Evolutionary conservation across 148 eudicot genomes (phyloP), one percentile per base, ranked within the genome.

Genomic region (Rhododendron mucronatum): DNA sequence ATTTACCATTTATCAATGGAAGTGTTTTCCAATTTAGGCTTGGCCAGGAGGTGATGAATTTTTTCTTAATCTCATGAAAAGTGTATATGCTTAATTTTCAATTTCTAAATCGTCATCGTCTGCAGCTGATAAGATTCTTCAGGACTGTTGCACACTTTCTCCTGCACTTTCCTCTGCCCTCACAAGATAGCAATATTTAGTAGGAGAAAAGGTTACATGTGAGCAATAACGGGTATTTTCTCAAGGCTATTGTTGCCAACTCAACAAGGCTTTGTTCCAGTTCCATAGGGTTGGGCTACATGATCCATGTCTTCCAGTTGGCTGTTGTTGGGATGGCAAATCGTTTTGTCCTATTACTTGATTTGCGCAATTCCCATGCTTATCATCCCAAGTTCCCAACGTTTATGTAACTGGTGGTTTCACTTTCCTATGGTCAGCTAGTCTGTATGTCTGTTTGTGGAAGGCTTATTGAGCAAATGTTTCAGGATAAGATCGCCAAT

Each of bases 381-480:
- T 30, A 30, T 30, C 74, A 28, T 28, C 74, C 74, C 41, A 21
- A 11, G 5, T 23, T 44, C 39, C 5, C 37, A 51, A 80, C 20
- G 5, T 67, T 65, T 83, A 23, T 65, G 8, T 67, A 28, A 4
- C 77, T 44, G 57, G 12, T n/a, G 33, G 33, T 83, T 65, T 57
- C 85, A 63, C 41, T 65, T 83, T 82, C 35, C 18, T 69, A 1
- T 14, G 8, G 26, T 15, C 61, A 83, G 50, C 78, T 5, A 67
- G 44, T 69, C 74, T 18, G 28, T n/a, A 82, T 82, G 48, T 83
- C 57, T 69, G 7, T 50, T 48, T 69, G 41, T 83, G 85, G 35
- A 78, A 83, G 61, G 78, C 51, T 83, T n/a, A 28, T 23, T 20
- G 6, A 67, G 39, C 33, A 33, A n/a, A 63, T 2, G 13, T 5